Evolutionary conservation across 192 early-diverging fungal genomes (phyloP), one percentile per base, ranked within the genome.

Genomic region (Backusella westeae): DNA sequence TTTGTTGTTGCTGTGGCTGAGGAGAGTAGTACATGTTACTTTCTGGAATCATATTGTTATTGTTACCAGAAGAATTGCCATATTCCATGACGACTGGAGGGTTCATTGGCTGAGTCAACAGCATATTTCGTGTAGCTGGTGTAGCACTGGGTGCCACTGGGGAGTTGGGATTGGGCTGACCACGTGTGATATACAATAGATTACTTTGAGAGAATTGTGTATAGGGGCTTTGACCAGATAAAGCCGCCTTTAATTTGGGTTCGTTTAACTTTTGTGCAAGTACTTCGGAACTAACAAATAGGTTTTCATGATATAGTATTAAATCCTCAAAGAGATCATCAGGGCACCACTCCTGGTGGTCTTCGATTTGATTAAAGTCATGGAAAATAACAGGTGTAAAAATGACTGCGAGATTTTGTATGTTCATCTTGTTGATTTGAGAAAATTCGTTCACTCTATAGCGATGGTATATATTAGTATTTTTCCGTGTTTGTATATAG

Each of bases 311-410:
- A 69, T 72, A 49, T 19, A 56, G 23, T 12, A 81, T 59, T 17
- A 81, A 59, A 69, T 81, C 80, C 23, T 81, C 80, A 72, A 81
- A 77, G 12, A 81, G 53, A 39, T 36, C 34, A 35, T 81, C 80
- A 21, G 44, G 69, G 5, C 39, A 36, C 75, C 76, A 81, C 32
- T 81, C 80, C 8, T 67, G 15, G 10, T 39, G 49, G 12, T 71
- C 70, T 75, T 80, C 78, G 4, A 83, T 80, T 59, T 83, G 83
- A 67, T 85, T 85, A 34, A 81, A 83, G 15, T 88, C 85, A 38
- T 89, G 87, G 78, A 92, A 92, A 29, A 91, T 84, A 4, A 89
- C 89, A 0, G 89, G 86, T 1, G 86, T 87, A 67, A 93, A 93
- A 12, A 93, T 85, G 65, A 93, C 77, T 15, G 85, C 85, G 0